Base-by-base conservation (phyloP, 2,329 filamentous ascomycete species). In the Verticillium klebahnii region DNA sequence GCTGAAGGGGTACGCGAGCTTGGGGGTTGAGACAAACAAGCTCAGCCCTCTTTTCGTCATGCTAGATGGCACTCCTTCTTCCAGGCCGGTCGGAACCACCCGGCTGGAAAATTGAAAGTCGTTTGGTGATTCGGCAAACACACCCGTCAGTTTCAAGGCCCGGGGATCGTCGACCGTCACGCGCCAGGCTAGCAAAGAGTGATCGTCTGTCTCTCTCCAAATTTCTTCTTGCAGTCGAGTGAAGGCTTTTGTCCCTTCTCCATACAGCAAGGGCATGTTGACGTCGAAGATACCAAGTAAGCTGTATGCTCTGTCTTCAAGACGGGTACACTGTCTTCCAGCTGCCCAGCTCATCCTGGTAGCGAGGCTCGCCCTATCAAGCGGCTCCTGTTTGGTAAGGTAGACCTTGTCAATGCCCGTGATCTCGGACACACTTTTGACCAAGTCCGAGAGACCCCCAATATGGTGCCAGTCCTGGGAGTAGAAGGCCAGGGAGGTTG, bases 331-430 rank as follows among this genome's bases (percentile, higher is more conserved):
- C 29, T 64, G 23, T 19, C 73, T 61, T 3, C 57, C 50, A 1
- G 72, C 65, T 17, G 69, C 71, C 73, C 73, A 75, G 5, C 68
- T 72, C 72, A 74, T 74, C n/a, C n/a, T 23, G n/a, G 40, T 50
- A n/a, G 40, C 40, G n/a, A 64, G 25, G 62, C 15, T 45, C 14
- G 62, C 19, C 2, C 57, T 7, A 1, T 15, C 23, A 0, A 25
- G 14, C 5, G 52, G 32, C 39, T 23, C 34, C 40, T 54, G 19
- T 9, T 63, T 59, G 1, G 60, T 32, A 0, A 67, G 32, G n/a
- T 56, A 61, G 2, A 34, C 37, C 1, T 45, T 55, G 0, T 62
- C 52, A 12, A 60, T 60, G 1, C 55, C 55, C 0, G 62, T 62
- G 31, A 52, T 57, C 17, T 36, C 8, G 3, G 8, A 31, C 12